These are phyloP conservation scores for Lycium barbarum DNA, from an alignment of 257 asterid genomes.

Conservation along the genomic window DNA sequence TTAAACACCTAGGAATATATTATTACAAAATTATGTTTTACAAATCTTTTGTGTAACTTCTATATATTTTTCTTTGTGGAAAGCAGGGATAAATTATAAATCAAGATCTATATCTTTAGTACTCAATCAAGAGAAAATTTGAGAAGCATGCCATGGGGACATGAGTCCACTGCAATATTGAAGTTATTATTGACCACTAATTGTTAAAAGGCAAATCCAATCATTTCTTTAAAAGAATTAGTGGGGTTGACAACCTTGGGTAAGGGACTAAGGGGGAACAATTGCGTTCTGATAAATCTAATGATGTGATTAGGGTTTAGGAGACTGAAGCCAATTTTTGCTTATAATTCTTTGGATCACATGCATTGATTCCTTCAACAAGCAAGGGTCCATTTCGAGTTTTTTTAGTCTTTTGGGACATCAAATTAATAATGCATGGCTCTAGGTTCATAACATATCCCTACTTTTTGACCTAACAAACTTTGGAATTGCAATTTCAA, in stretches of 20 bases:
- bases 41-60: background rate
- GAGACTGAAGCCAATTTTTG: background rate
- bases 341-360: background rate
- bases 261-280: background rate
- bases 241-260: background rate
- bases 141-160: background rate
- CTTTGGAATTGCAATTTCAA: background rate
- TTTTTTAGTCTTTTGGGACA: background rate
- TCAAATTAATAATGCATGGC: background rate
- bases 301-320: background rate
- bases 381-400: background rate
- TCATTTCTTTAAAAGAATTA: background rate
- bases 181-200: conserved; percentile 15
- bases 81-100: background rate
- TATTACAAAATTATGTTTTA: too few relatives aligned
- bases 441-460: background rate
- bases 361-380: background rate
- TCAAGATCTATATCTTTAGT: background rate
- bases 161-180: background rate
- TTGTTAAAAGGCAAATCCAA: background rate
- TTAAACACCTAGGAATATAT: background rate
- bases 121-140: background rate
- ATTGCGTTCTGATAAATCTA: background rate
- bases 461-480: background rate
- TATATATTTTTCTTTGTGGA: background rate